Evolutionary conservation across 176 grass and related monocot genomes (phyloP), one percentile per base, ranked within the genome.

Genomic region (Avena insularis): DNA sequence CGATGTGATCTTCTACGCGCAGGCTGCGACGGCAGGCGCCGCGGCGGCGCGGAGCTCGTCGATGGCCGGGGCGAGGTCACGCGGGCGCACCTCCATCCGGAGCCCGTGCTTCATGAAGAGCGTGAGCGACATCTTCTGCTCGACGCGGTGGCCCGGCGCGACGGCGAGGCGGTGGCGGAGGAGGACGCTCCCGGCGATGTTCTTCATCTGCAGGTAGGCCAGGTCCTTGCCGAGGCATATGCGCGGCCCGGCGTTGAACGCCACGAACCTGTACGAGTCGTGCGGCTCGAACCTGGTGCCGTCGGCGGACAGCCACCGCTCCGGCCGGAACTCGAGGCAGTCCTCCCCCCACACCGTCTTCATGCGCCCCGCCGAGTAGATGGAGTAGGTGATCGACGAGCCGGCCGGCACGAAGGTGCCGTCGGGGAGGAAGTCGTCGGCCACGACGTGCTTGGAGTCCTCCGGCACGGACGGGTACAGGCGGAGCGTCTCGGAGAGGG

Each of bases 121-220:
- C 40, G 96, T 98, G 60, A 96, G 96, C 40, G 96, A 98, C 96
- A 98, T 98, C 90, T 98, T 98, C 91, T 98, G 96, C 83, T 96
- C 90, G 43, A 98, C 90, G 82, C 90, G 91, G 82, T 98, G 96
- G 27, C 94, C 92, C 20, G 93, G 86, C 16, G 87, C 93, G 15
- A 98, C 93, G 31, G 61, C 80, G 12, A 98, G 91, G 73, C 90
- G 86, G 84, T 98, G 80, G 49, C 93, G 90, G 33, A 95, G 96
- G 82, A 98, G 91, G 81, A 95, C 88, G 77, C 90, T 94, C 1
- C 93, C 91, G 5, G 93, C 96, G 70, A 98, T 91, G 91, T 94
- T 95, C 86, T 92, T 98, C 96, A 98, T 98, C 87, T 98, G 96
- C 75, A 98, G 93, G 91, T 98, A 98, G 0, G 96, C 96, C 61